Evolutionary conservation across 2,329 filamentous ascomycete genomes (phyloP).

Genomic region (Neoscytalidium dimidiatum): DNA sequence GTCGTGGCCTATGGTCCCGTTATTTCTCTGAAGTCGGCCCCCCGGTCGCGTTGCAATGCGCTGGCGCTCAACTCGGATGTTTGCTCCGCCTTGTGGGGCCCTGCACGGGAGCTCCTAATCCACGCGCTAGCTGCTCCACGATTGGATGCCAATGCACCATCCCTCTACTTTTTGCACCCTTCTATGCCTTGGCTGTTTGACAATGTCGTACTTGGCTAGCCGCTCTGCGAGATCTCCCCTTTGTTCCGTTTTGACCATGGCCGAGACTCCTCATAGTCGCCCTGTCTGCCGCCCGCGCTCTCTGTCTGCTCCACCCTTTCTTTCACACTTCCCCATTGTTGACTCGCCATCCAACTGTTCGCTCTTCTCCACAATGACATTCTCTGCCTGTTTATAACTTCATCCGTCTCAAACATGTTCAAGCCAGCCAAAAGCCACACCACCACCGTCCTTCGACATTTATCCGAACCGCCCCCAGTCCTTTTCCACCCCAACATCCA

Average conservation of each 20-base stretch:
- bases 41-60: conserved; percentile 1
- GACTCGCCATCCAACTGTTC: not conserved
- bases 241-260: not conserved
- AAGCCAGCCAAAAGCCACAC: not conserved
- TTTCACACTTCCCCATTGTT: not conserved
- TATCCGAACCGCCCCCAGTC: not conserved
- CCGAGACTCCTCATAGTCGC: not conserved
- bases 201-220: not conserved
- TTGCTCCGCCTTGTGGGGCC: conserved; percentile 4
- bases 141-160: not conserved
- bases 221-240: not conserved
- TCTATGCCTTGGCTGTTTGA: conserved; percentile 13
- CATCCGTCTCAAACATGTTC: conserved; percentile 2
- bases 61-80: conserved; percentile 1
- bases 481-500: not conserved
- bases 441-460: not conserved
- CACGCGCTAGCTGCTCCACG: conserved; percentile 1
- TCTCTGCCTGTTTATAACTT: not conserved
- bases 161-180: not conserved
- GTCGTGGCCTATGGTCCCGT: not conserved
- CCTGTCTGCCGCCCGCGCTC: not conserved
- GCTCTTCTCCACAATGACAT: conserved; percentile 8
- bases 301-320: not conserved
- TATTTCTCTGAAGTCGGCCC: conserved; percentile 3
- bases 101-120: not conserved